Base-by-base conservation (phyloP, 768 basidiomycete genomes). In the Rhodosporidiobolus sp. region DNA sequence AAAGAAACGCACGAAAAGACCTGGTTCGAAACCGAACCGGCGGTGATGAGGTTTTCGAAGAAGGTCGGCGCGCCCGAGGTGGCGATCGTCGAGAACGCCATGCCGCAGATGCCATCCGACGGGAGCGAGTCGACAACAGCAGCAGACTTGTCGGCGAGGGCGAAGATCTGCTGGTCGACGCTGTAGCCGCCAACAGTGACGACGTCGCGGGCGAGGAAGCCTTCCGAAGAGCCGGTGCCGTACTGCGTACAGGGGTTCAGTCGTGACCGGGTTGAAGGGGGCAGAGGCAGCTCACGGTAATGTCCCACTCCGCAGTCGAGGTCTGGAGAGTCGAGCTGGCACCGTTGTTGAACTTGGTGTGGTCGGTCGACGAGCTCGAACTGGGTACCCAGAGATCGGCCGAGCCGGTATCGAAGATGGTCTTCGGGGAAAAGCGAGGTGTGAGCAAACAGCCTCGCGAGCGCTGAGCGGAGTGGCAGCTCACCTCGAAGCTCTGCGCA, bases 21-120 rank as follows among this genome's bases (percentile, higher is more conserved):
- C 12, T 64, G 70, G 56, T 78, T 70, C 19, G 69, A 59, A 32
- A 78, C 65, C 19, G 26, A 26, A n/a, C 45, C 48, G 26, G 43
- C 35, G 19, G 65, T 57, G 57, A 76, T 77, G 55, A 75, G 61
- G 65, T 78, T 77, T 56, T 79, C 77, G 46, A 78, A 74, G 52
- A 68, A 70, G 4, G 78, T 78, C 2, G 74, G 76, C n/a, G 66
- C 68, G 28, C 76, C 76, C 14, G 69, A 66, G 5, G 66, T 69
- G 22, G 78, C 72, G 35, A 79, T 79, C 10, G 76, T 77, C 38
- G 72, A 72, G 69, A 79, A 79, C 12, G 67, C 76, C 64, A 79
- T 70, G 28, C 78, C 78, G 63, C 69, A 70, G 58, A 79, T 75
- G 16, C 74, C 74, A 52, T 71, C 65, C 26, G 28, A 35, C 7